Percentiles rank a stretch among this genome's conserved stretches.
Conservation (phyloP, 2,329 filamentous ascomycete species). For the Pyrenochaeta sp. region DNA sequence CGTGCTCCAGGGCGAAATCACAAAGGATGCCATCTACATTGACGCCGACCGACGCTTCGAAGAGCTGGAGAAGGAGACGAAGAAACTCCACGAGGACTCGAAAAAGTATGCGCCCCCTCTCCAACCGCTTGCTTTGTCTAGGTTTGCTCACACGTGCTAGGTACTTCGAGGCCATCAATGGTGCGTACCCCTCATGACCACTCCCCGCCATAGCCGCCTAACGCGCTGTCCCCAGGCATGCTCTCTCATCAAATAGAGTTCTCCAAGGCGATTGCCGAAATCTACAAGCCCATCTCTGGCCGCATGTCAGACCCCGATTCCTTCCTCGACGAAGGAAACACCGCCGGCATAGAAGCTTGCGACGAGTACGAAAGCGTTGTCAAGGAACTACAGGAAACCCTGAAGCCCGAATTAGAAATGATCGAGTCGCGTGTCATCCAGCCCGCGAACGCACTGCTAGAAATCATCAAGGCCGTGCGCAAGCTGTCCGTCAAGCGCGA, state of each 20-base stretch:
- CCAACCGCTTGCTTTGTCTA: background rate
- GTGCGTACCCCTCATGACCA: constrained; percentile 47
- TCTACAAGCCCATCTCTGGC: constrained; percentile 98
- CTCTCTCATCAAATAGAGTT: constrained; percentile 97
- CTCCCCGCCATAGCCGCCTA: constrained; percentile 13
- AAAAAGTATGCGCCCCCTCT: constrained; percentile 66
- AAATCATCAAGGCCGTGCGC: constrained; percentile 93
- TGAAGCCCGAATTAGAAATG: constrained; percentile 95
- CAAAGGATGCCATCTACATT: constrained; percentile 92
- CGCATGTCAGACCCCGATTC: constrained; percentile 92
- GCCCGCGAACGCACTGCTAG: constrained; percentile 90
- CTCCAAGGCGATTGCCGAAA: constrained; percentile 91
- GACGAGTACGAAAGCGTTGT: constrained; percentile 96
- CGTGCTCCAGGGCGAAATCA: constrained; percentile 74
- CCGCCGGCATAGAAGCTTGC: constrained; percentile 91
- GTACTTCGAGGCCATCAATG: constrained; percentile 97
- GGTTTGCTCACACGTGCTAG: constrained; percentile 43
- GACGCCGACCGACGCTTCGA: constrained; percentile 94
- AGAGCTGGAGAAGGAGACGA: constrained; percentile 94
- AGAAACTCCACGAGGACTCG: constrained; percentile 95
- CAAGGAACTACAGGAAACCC: constrained; percentile 84
- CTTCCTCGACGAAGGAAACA: constrained; percentile 81
- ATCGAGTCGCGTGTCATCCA: constrained; percentile 91
- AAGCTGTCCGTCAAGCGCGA: constrained; percentile 90
- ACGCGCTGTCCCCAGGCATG: constrained; percentile 69